A percentile compares a stretch with the other conserved stretches of the same genome.
phyloP scores from a whole-genome alignment of 441 rosid species.

The Gossypium gossypioides region DNA sequence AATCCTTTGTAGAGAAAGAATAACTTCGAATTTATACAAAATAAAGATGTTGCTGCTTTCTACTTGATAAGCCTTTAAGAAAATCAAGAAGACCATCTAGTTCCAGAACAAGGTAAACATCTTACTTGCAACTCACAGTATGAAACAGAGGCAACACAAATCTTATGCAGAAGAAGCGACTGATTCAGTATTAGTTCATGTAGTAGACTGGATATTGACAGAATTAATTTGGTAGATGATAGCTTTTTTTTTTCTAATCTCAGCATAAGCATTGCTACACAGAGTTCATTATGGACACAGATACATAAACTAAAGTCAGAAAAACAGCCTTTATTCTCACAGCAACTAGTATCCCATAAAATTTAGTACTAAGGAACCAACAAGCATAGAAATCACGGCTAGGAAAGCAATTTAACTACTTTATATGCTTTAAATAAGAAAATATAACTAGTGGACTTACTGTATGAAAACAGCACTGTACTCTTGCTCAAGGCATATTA shows the following conservation, averaged over 20 bases:
- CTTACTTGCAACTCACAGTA: neutral
- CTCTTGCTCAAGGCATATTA: slow-evolving; percentile 89
- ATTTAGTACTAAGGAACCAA: neutral
- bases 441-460: slow-evolving; percentile 36
- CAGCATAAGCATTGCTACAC: neutral
- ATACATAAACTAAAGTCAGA: neutral
- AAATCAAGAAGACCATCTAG: slow-evolving; percentile 2
- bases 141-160: neutral
- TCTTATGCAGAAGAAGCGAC: neutral
- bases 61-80: neutral
- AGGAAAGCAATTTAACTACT: neutral
- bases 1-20: neutral
- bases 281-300: neutral
- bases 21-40: neutral
- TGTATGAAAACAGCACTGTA: slow-evolving; percentile 81
- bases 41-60: neutral
- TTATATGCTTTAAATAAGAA: neutral
- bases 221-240: neutral
- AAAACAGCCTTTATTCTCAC: neutral
- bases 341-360: neutral
- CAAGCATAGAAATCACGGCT: neutral
- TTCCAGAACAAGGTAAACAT: neutral
- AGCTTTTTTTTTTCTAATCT: neutral
- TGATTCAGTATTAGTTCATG: neutral
- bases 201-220: neutral